Evolutionary conservation across 2,329 filamentous ascomycete genomes (phyloP), one percentile per base, ranked within the genome.

Genomic region (Fonsecaea pugnacius): DNA sequence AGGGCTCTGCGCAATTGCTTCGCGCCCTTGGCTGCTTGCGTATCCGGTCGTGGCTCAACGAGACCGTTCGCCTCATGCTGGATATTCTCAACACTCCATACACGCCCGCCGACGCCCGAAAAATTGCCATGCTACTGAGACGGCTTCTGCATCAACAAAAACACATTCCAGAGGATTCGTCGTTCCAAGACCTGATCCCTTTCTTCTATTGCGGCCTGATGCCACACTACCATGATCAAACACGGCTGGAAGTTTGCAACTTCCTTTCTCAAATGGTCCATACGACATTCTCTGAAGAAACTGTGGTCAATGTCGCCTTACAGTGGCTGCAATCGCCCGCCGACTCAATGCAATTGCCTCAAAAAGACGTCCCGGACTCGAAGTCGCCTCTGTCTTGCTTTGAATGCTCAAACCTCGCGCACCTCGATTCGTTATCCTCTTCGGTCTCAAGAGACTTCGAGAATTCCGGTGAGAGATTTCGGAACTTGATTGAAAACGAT

Each of bases 151-250:
- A 83, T 16, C 75, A 82, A 21, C 96, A 95, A 73, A 78, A 84
- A 5, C 80, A 84, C 27, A 74, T 89, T 9, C 79, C 81, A 46
- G 78, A 84, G 1, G 82, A 85, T 40, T 85, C 85, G 1, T 91
- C 89, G 86, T 78, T 96, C 68, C 82, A 85, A 64, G 83, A 85
- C 71, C 87, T 92, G 6, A 84, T 98, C 33, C 91, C 93, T 0
- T 84, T 86, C 0, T 98, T 93, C 72, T 88, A 92, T 71, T 96
- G 97, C 71, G 95, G 95, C 55, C 85, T 97, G 77, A 83, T 98
- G 65, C 95, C 93, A 0, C 87, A 96, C 55, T 91, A 90, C 70
- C 83, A 97, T 69, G 86, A 92, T 0, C 92, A 92, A 38, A 82
- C 96, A 5, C 97, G 94, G 91, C 91, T 96, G 65, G 91, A 96